These are phyloP conservation scores for Sequoiadendron giganteum DNA, from an alignment of 75 land plant species.

Conservation along the genomic window DNA sequence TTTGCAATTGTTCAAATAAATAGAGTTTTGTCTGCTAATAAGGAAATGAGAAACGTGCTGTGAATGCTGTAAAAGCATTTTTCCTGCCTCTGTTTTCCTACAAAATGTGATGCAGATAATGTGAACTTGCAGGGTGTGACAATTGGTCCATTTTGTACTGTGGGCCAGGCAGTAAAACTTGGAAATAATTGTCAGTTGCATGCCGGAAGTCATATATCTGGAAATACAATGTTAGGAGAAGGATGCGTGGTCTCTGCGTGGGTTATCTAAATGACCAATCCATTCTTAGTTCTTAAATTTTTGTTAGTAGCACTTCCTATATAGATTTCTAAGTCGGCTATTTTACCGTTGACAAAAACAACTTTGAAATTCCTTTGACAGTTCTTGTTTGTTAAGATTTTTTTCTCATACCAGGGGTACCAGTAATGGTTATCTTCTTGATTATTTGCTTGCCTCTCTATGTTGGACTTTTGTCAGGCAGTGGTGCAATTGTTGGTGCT, in stretches of 20 bases:
- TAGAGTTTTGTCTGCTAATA: neutral
- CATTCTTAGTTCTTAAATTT: neutral
- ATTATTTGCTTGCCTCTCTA: neutral
- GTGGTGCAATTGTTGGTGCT: constrained; percentile 94
- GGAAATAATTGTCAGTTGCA: constrained; percentile 70
- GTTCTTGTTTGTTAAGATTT: neutral
- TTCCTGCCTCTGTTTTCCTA: neutral
- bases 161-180: constrained; percentile 68
- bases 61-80: neutral
- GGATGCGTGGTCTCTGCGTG: constrained; percentile 65
- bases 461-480: constrained; percentile 37
- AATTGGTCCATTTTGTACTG: constrained; percentile 89
- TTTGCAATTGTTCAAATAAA: neutral
- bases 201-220: constrained; percentile 73
- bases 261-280: constrained; percentile 16
- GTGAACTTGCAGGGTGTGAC: constrained; percentile 52
- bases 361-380: neutral
- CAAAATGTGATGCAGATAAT: constrained; percentile 1
- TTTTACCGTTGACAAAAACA: neutral
- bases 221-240: constrained; percentile 77
- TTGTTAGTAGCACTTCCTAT: neutral
- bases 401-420: neutral
- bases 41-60: neutral
- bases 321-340: neutral
- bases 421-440: constrained; percentile 1